Evolutionary conservation across 768 basidiomycete species (phyloP).

Genomic region (Tulasnella sp.): DNA sequence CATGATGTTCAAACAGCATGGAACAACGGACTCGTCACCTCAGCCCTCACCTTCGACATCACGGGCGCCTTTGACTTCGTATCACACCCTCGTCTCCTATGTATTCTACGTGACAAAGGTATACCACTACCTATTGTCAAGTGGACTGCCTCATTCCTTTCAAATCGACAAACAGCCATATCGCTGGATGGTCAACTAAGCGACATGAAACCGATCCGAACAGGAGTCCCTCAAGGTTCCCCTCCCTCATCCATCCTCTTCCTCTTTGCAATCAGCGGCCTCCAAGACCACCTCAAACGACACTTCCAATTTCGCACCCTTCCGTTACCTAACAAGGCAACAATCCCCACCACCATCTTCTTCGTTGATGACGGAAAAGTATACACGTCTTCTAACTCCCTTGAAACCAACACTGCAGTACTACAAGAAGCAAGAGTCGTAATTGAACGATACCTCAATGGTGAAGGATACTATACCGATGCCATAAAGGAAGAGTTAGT

Average conservation of each 20-base stretch:
- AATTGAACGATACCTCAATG: neutral
- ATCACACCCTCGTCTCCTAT: neutral
- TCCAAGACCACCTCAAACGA: too few relatives aligned
- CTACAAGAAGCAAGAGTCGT: neutral
- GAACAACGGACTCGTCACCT: slow-evolving; percentile 2
- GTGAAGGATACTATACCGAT: neutral
- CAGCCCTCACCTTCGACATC: neutral
- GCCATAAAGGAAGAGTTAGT: neutral
- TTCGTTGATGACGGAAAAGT: too few relatives aligned
- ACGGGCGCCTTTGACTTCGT: neutral
- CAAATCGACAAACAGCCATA: neutral
- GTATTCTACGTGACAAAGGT: neutral
- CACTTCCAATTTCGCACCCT: too few relatives aligned
- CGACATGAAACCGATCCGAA: too few relatives aligned
- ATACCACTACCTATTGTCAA: slow-evolving; percentile 3
- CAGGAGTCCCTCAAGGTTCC: too few relatives aligned
- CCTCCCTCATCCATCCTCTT: too few relatives aligned
- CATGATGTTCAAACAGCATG: slow-evolving; percentile 18
- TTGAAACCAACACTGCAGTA: neutral
- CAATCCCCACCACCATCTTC: too few relatives aligned
- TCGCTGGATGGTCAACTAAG: slow-evolving; percentile 1
- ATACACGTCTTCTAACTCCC: neutral
- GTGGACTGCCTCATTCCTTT: neutral
- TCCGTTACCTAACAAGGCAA: too few relatives aligned
- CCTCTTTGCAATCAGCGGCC: too few relatives aligned